These are phyloP conservation scores for Arachis stenosperma DNA, from an alignment of 306 rosid genomes.

Conservation along the genomic window DNA sequence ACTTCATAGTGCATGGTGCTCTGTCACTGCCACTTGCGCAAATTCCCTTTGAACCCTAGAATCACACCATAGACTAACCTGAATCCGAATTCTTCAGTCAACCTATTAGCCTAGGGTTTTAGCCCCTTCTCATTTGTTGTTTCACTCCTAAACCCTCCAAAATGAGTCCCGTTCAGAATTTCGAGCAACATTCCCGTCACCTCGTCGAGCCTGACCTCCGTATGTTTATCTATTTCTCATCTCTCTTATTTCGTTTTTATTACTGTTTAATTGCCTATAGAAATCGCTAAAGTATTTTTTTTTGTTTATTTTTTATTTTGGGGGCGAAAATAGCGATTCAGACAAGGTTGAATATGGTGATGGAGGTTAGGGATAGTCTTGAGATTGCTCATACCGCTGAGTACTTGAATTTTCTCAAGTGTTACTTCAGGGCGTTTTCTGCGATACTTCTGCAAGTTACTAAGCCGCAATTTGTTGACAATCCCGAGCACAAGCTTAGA, in stretches of 20 bases:
- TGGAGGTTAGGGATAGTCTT: conserved; percentile 97
- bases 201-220: conserved; percentile 77
- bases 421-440: conserved; percentile 87
- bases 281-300: background rate
- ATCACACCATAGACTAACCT: conserved; percentile 15
- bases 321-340: conserved; percentile 62
- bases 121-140: conserved; percentile 20
- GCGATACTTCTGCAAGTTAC: conserved; percentile 72
- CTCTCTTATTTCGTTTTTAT: background rate
- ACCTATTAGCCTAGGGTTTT: conserved; percentile 49
- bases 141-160: conserved; percentile 1
- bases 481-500: conserved; percentile 86
- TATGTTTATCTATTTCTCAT: conserved; percentile 43
- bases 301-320: background rate
- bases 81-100: background rate
- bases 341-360: conserved; percentile 86
- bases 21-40: background rate
- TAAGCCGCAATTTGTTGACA: conserved; percentile 84
- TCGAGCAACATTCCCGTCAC: conserved; percentile 86
- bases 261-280: conserved; percentile 24
- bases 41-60: conserved; percentile 46
- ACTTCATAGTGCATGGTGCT: background rate
- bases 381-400: conserved; percentile 98
- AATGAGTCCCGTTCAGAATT: conserved; percentile 97
- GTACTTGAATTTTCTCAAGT: conserved; percentile 90